Conservation (phyloP, 768 basidiomycete genomes). For the Daedaleopsis nitida region DNA sequence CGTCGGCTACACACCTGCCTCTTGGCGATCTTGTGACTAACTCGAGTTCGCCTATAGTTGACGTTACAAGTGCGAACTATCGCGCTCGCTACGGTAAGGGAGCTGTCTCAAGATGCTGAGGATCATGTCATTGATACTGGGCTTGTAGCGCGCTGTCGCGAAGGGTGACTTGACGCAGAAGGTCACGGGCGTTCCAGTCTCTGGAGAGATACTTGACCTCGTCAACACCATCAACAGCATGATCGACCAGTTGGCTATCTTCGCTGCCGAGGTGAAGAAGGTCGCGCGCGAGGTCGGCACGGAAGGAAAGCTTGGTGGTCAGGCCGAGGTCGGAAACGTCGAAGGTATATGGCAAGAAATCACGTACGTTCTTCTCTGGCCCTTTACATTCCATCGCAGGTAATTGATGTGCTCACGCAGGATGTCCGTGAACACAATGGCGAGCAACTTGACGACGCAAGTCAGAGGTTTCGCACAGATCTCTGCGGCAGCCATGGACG, state of each 20-base stretch:
- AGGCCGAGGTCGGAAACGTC: constrained; percentile 95
- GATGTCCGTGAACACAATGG: constrained; percentile 97
- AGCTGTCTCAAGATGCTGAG: neutral
- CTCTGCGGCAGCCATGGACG: constrained; percentile 97
- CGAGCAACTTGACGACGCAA: constrained; percentile 93
- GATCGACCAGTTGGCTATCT: constrained; percentile 69
- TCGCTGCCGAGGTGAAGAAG: constrained; percentile 85
- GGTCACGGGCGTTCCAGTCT: constrained; percentile 88
- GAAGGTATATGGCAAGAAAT: constrained; percentile 99
- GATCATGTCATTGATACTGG: too few relatives aligned
- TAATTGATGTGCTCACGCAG: constrained; percentile 38
- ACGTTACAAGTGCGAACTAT: constrained; percentile 94
- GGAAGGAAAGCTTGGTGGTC: constrained; percentile 97
- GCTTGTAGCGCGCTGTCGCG: constrained; percentile 79
- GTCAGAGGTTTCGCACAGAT: constrained; percentile 99
- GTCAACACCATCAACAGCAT: constrained; percentile 97
- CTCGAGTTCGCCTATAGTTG: constrained; percentile 48
- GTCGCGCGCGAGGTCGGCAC: constrained; percentile 98
- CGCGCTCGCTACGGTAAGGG: constrained; percentile 82
- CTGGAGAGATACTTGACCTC: constrained; percentile 93
- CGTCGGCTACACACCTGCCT: constrained; percentile 29
- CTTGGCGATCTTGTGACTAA: neutral
- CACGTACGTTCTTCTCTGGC: constrained; percentile 65
- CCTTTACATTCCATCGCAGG: constrained; percentile 21
- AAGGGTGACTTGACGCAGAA: constrained; percentile 93